Evolutionary conservation across 1,284 basidiomycete species (phyloP).

Genomic region (Ceratobasidium sp.): DNA sequence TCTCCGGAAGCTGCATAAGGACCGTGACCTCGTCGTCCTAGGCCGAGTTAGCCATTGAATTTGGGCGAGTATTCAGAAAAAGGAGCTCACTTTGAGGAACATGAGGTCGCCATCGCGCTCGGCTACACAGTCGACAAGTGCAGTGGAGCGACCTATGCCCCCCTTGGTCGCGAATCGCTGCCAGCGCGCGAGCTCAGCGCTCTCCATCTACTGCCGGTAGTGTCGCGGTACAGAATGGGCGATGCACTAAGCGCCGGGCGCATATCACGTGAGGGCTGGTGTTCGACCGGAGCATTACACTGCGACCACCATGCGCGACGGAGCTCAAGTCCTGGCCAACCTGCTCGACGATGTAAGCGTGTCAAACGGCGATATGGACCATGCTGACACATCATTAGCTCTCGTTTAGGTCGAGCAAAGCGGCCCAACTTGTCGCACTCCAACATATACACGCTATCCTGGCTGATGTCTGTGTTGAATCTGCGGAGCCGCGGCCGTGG

Average conservation of each 20-base stretch:
- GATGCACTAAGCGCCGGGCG: slow-evolving; percentile 2
- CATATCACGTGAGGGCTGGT: slow-evolving; percentile 1
- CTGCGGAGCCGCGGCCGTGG: slow-evolving; percentile 56
- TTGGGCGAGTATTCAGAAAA: slow-evolving; percentile 50
- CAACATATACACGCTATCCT: slow-evolving; percentile 74
- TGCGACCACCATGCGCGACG: slow-evolving; percentile 30
- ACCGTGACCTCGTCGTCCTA: slow-evolving; percentile 87
- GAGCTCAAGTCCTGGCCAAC: slow-evolving; percentile 54
- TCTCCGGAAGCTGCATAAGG: slow-evolving; percentile 76
- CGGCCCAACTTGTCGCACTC: slow-evolving; percentile 67
- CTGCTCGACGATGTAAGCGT: slow-evolving; percentile 75
- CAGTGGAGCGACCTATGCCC: slow-evolving; percentile 82
- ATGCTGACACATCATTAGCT: slow-evolving; percentile 64
- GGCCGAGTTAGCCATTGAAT: slow-evolving; percentile 5
- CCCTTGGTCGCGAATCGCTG: slow-evolving; percentile 84
- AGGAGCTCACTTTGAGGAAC: slow-evolving; percentile 77
- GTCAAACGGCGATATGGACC: slow-evolving; percentile 44
- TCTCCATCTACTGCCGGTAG: slow-evolving; percentile 67
- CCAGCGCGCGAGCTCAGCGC: slow-evolving; percentile 80
- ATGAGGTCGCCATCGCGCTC: slow-evolving; percentile 85
- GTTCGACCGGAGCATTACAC: not conserved
- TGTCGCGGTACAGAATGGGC: slow-evolving; percentile 34
- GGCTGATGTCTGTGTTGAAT: slow-evolving; percentile 66
- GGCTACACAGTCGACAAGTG: slow-evolving; percentile 81
- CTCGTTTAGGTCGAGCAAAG: slow-evolving; percentile 47